A percentile compares a stretch with the other conserved stretches of the same genome.
phyloP scores from a whole-genome alignment of 345 rosid species.

The Moricandia arvensis region DNA sequence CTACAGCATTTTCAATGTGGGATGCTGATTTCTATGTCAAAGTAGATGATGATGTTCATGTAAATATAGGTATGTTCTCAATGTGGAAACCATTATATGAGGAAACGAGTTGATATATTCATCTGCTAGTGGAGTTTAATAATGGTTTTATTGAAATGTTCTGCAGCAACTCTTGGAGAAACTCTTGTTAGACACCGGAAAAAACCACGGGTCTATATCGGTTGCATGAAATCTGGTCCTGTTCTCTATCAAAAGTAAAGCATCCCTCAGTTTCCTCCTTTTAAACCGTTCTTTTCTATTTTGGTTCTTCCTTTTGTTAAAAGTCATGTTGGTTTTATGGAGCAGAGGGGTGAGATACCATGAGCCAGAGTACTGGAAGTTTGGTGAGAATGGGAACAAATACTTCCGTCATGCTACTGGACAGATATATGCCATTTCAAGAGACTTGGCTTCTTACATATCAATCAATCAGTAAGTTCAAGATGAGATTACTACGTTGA shows the following conservation, averaged over 20 bases:
- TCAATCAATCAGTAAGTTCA: constrained; percentile 85
- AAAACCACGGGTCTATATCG: constrained; percentile 75
- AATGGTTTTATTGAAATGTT: constrained; percentile 19
- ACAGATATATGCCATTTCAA: constrained; percentile 90
- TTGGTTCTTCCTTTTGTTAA: not conserved
- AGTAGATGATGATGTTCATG: constrained; percentile 99
- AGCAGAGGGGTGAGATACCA: constrained; percentile 95
- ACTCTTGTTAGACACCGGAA: constrained; percentile 77
- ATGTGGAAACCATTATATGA: not conserved
- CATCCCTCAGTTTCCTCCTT: not conserved
- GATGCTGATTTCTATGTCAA: constrained; percentile 97
- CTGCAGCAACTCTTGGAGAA: constrained; percentile 89
- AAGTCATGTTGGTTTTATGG: constrained; percentile 24
- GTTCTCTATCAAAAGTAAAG: constrained; percentile 86
- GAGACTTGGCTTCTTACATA: constrained; percentile 88
- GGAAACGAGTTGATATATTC: not conserved
- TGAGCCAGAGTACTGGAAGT: constrained; percentile 97
- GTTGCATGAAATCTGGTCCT: constrained; percentile 99
- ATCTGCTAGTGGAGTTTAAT: too few relatives aligned
- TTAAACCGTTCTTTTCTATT: not conserved
- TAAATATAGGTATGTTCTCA: constrained; percentile 68
- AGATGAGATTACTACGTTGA: constrained; percentile 2
- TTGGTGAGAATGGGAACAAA: constrained; percentile 84
- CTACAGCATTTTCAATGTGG: constrained; percentile 83
- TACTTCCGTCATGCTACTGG: constrained; percentile 99